Evolutionary conservation across 2,329 filamentous ascomycete genomes (phyloP).

Genomic region (Zalaria obscura): DNA sequence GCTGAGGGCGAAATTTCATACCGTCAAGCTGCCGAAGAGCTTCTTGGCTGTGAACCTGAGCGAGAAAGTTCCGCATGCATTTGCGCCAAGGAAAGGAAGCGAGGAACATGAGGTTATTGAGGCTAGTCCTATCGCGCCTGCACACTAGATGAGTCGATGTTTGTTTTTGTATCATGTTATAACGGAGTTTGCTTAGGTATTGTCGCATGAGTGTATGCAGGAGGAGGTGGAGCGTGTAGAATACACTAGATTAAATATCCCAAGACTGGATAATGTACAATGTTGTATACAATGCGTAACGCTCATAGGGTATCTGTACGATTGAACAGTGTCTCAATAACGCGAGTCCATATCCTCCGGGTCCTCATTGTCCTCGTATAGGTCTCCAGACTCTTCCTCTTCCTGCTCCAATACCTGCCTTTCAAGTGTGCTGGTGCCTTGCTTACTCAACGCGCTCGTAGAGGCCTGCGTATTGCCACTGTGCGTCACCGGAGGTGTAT

Average conservation of each 20-base stretch:
- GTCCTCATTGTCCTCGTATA: slow-evolving; percentile 16
- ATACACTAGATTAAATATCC: too few species aligned
- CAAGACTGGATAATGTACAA: too few species aligned
- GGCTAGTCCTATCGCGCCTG: slow-evolving; percentile 13
- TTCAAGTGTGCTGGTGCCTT: slow-evolving; percentile 7
- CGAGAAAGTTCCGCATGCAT: slow-evolving; percentile 33
- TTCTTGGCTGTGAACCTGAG: slow-evolving; percentile 37
- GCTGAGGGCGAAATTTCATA: slow-evolving; percentile 84
- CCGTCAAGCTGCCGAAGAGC: slow-evolving; percentile 39
- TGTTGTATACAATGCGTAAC: too few species aligned
- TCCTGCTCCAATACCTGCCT: slow-evolving; percentile 7
- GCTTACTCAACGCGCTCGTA: slow-evolving; percentile 7
- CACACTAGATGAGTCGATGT: slow-evolving; percentile 7
- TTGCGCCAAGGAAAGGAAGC: slow-evolving; percentile 11
- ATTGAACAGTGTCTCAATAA: neutral
- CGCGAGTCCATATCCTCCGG: slow-evolving; percentile 7
- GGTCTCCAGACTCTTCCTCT: slow-evolving; percentile 13
- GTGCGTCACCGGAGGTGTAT: slow-evolving; percentile 5
- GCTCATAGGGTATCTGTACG: too few species aligned
- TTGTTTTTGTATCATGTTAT: too few species aligned
- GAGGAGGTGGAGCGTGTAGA: too few species aligned
- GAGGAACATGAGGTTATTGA: slow-evolving; percentile 7
- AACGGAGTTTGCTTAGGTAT: too few species aligned
- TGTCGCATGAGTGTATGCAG: too few species aligned
- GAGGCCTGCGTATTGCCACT: slow-evolving; percentile 9